phyloP scores from a whole-genome alignment of 805 yeast genomes.

The Wickerhamiella kurtzmanii region DNA sequence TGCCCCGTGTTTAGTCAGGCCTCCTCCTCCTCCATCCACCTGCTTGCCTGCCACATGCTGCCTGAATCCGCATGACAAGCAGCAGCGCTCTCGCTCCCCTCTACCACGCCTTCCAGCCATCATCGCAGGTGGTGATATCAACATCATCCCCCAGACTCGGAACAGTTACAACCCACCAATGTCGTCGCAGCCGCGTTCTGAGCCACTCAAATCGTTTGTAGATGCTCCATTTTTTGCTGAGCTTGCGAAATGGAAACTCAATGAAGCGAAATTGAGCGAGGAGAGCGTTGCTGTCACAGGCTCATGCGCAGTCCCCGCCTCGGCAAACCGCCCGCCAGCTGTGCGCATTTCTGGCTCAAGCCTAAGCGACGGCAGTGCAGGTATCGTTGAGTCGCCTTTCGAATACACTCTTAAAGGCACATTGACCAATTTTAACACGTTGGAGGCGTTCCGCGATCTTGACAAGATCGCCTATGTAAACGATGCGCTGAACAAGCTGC shows the following conservation, averaged over 20 bases:
- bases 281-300: slow-evolving; percentile 34
- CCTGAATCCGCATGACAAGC: too few species aligned
- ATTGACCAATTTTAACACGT: slow-evolving; percentile 57
- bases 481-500: slow-evolving; percentile 27
- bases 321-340: slow-evolving; percentile 26
- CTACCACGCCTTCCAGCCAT: too few species aligned
- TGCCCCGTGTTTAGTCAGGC: too few species aligned
- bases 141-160: background rate
- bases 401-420: slow-evolving; percentile 27
- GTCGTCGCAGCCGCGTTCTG: background rate
- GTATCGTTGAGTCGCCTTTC: slow-evolving; percentile 13
- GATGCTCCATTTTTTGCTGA: slow-evolving; percentile 79
- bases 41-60: too few species aligned
- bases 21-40: too few species aligned
- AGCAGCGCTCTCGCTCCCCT: too few species aligned
- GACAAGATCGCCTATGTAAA: slow-evolving; percentile 51
- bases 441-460: slow-evolving; percentile 65
- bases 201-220: slow-evolving; percentile 52
- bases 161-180: background rate
- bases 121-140: too few species aligned
- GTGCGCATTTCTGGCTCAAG: slow-evolving; percentile 18
- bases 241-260: slow-evolving; percentile 59
- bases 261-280: slow-evolving; percentile 52
- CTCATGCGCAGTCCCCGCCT: slow-evolving; percentile 16
- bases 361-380: slow-evolving; percentile 25